Conservation (phyloP, 805 yeast species). For the Nakazawaea wickerhamii region DNA sequence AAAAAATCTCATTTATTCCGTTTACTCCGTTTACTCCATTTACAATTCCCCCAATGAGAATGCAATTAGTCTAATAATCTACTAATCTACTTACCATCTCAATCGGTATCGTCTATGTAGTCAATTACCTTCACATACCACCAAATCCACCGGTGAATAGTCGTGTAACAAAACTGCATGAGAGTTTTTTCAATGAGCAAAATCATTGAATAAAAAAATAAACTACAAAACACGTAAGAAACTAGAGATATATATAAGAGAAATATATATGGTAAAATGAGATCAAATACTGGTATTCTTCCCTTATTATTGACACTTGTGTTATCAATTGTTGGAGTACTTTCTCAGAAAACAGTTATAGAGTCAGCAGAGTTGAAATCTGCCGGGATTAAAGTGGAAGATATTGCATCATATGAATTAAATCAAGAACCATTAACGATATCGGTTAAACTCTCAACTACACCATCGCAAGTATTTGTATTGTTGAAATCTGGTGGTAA, state of each 20-base stretch:
- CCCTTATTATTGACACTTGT: not conserved
- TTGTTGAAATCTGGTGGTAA: constrained; percentile 6
- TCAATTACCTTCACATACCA: too few relatives aligned
- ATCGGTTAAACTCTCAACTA: constrained; percentile 6
- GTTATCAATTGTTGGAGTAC: not conserved
- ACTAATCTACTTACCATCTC: too few relatives aligned
- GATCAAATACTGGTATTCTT: not conserved
- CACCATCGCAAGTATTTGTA: constrained; percentile 24
- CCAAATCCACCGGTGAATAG: too few relatives aligned
- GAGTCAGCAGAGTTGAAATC: constrained; percentile 1
- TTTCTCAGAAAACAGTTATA: not conserved
- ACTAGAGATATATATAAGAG: not conserved
- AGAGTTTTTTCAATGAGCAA: too few relatives aligned
- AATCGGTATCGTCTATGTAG: too few relatives aligned
- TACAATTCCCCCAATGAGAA: too few relatives aligned
- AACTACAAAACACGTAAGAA: not conserved
- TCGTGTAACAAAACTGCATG: too few relatives aligned
- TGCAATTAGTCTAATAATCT: too few relatives aligned
- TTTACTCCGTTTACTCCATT: too few relatives aligned
- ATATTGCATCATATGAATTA: constrained; percentile 2
- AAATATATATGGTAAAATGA: not conserved
- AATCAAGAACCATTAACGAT: constrained; percentile 9
- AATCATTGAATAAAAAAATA: too few relatives aligned
- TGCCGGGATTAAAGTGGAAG: not conserved
- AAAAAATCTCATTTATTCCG: too few relatives aligned